These are phyloP conservation scores for Fraxinus xanthoxyloides DNA, from an alignment of 305 asterid species.

Conservation along the genomic window DNA sequence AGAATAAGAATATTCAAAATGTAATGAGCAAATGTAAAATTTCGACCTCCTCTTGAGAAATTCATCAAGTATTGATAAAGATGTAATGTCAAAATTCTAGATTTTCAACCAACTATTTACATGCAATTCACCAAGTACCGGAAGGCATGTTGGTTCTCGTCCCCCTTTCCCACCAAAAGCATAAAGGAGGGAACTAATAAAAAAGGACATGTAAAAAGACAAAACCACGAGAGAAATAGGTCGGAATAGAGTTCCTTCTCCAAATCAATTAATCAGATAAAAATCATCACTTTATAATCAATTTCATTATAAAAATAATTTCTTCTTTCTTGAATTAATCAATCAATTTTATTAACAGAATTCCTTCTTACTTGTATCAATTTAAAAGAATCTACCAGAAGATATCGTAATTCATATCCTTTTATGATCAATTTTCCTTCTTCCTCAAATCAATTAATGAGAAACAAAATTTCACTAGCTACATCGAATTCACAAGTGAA, in stretches of 20 bases:
- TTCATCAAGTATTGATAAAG: not conserved
- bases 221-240: not conserved
- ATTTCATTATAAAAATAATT: too few species aligned
- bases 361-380: not conserved
- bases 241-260: not conserved
- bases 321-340: not conserved
- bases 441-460: not conserved
- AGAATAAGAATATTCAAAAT: not conserved
- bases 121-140: not conserved
- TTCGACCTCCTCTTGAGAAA: not conserved
- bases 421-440: not conserved
- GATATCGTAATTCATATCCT: not conserved
- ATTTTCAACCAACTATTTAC: not conserved
- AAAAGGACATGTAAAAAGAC: constrained; percentile 21
- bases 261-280: not conserved
- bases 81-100: not conserved
- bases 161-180: not conserved
- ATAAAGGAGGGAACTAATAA: not conserved
- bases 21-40: not conserved
- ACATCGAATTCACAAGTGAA: not conserved
- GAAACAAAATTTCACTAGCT: not conserved
- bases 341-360: not conserved
- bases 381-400: not conserved
- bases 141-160: not conserved
- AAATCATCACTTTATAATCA: not conserved